Evolutionary conservation across 306 rosid genomes (phyloP).

Genomic region (Gastrolobium bilobum): DNA sequence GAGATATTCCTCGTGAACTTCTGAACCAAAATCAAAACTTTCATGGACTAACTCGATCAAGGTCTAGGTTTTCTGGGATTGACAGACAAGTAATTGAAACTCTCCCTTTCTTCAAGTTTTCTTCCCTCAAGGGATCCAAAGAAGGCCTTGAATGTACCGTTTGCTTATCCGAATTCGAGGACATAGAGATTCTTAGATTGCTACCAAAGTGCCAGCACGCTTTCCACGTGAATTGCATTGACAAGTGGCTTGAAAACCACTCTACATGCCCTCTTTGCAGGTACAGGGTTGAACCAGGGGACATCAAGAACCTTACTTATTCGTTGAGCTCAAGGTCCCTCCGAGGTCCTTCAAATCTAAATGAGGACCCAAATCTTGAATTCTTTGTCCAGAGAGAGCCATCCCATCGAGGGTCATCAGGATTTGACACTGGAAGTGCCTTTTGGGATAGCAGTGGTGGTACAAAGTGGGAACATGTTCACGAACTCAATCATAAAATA

Average conservation of each 20-base stretch:
- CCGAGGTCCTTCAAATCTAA: slow-evolving; percentile 62
- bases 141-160: slow-evolving; percentile 89
- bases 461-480: slow-evolving; percentile 46
- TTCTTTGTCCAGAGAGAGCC: slow-evolving; percentile 79
- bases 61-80: slow-evolving; percentile 66
- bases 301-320: slow-evolving; percentile 50
- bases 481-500: slow-evolving; percentile 74
- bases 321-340: slow-evolving; percentile 73
- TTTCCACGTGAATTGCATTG: slow-evolving; percentile 85
- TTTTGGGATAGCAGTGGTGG: slow-evolving; percentile 53
- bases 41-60: slow-evolving; percentile 39
- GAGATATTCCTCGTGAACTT: slow-evolving; percentile 32
- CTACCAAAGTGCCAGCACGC: slow-evolving; percentile 90
- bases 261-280: slow-evolving; percentile 93
- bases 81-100: slow-evolving; percentile 72
- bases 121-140: slow-evolving; percentile 75
- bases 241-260: slow-evolving; percentile 87
- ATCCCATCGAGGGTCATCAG: slow-evolving; percentile 58
- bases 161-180: slow-evolving; percentile 82
- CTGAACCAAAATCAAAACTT: slow-evolving; percentile 31
- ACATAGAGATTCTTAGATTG: slow-evolving; percentile 70
- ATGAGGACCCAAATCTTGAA: slow-evolving; percentile 73
- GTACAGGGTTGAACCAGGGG: slow-evolving; percentile 64
- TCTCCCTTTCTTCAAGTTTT: slow-evolving; percentile 82
- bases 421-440: slow-evolving; percentile 66